Evolutionary conservation across 225 moss, liverwort and hornwort genomes (phyloP).

Genomic region (Lunularia cruciata): DNA sequence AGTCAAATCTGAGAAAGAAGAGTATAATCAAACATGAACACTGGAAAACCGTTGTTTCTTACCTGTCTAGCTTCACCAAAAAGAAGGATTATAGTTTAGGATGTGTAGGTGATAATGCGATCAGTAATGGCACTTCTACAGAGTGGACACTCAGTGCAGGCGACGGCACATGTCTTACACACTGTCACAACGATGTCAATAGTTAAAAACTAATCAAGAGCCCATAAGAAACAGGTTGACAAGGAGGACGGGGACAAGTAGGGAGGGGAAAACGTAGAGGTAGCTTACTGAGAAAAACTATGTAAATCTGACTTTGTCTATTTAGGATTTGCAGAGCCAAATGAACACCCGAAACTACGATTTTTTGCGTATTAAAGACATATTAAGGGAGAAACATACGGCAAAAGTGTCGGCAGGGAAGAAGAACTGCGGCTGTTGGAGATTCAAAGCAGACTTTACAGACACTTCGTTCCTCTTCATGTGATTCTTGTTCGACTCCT

Average conservation of each 20-base stretch:
- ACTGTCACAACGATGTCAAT: constrained; percentile 39
- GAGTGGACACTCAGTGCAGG: constrained; percentile 56
- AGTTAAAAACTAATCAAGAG: constrained; percentile 17
- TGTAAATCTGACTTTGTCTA: neutral
- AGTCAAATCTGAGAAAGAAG: neutral
- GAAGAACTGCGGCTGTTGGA: constrained; percentile 66
- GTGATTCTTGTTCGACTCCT: constrained; percentile 40
- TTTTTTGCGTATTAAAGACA: too few species aligned
- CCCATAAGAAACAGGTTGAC: constrained; percentile 1
- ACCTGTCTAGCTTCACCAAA: constrained; percentile 27
- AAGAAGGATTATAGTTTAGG: constrained; percentile 27
- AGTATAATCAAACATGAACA: too few species aligned
- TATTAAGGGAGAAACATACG: constrained; percentile 39
- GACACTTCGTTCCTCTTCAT: constrained; percentile 55
- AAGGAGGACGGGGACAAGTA: neutral
- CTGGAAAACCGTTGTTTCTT: neutral
- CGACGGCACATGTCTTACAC: constrained; percentile 58
- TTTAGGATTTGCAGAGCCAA: too few species aligned
- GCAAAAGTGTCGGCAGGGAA: constrained; percentile 60
- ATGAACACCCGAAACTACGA: too few species aligned
- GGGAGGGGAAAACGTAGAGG: neutral
- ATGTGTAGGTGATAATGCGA: constrained; percentile 54
- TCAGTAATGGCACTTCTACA: constrained; percentile 61
- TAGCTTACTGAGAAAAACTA: neutral
- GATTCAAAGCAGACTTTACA: constrained; percentile 65